Conservation (phyloP, 2,329 filamentous ascomycete genomes). For the Penicillium sp. region DNA sequence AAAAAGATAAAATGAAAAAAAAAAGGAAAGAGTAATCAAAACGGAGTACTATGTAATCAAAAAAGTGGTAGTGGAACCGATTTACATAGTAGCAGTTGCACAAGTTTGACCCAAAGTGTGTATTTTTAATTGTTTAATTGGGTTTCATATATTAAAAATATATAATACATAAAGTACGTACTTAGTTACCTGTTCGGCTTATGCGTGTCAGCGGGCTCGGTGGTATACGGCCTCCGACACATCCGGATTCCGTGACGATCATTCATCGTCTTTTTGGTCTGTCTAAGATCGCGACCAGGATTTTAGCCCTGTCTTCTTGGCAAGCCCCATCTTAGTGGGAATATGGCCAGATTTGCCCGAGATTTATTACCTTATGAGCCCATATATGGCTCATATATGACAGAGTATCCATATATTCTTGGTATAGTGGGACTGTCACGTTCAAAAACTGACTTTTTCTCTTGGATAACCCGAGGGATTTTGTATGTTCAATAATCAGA, state of each 20-base stretch:
- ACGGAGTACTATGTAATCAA: neutral
- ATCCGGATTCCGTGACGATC: slow-evolving; percentile 14
- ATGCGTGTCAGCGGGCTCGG: slow-evolving; percentile 12
- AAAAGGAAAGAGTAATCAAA: neutral
- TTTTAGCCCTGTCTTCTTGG: neutral
- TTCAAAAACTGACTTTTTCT: slow-evolving; percentile 7
- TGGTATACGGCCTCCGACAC: slow-evolving; percentile 13
- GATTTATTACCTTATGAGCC: neutral
- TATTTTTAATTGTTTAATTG: neutral
- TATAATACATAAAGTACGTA: too few species aligned
- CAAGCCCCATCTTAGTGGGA: neutral
- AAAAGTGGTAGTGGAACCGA: neutral
- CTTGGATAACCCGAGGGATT: neutral
- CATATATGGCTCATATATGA: neutral
- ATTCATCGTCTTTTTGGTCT: neutral
- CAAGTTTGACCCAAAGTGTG: neutral
- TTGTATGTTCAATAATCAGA: neutral
- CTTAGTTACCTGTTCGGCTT: neutral
- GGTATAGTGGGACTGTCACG: neutral
- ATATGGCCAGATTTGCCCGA: neutral
- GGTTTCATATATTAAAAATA: too few species aligned
- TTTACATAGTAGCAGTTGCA: neutral
- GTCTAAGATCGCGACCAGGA: neutral
- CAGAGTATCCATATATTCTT: neutral
- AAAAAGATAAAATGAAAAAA: neutral